A percentile compares a stretch with the other conserved stretches of the same genome.
Conservation (phyloP, 768 basidiomycete genomes). For the Suillus placidus region DNA sequence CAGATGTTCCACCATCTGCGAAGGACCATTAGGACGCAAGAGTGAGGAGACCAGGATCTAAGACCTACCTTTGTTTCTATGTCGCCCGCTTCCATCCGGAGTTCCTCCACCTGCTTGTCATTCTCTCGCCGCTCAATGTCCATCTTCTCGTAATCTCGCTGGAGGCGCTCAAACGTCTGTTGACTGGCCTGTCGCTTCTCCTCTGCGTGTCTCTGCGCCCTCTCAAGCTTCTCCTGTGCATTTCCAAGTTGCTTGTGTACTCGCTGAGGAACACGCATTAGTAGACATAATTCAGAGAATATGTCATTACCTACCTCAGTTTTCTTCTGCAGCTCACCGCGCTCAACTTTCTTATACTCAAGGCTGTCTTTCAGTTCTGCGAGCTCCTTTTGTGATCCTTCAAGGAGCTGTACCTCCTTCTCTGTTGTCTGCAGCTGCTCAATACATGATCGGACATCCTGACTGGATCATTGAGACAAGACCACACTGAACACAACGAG, state of each 20-base stretch:
- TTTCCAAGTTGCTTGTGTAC: constrained; percentile 79
- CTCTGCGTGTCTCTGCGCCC: constrained; percentile 77
- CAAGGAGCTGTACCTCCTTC: constrained; percentile 65
- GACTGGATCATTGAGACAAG: constrained; percentile 9
- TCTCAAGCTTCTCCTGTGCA: constrained; percentile 80
- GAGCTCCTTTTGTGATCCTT: constrained; percentile 66
- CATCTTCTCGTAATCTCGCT: constrained; percentile 82
- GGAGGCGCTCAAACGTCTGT: constrained; percentile 72
- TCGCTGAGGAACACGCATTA: constrained; percentile 50
- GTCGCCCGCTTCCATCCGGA: constrained; percentile 68
- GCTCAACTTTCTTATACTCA: constrained; percentile 75
- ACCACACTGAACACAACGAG: constrained; percentile 11
- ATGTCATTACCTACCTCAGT: constrained; percentile 55
- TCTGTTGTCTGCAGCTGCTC: constrained; percentile 80
- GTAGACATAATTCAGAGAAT: constrained; percentile 2
- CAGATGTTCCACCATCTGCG: constrained; percentile 77
- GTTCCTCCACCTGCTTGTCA: constrained; percentile 77
- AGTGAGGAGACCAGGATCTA: neutral
- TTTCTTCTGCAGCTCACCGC: constrained; percentile 65
- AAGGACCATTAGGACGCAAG: constrained; percentile 3
- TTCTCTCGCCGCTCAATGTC: constrained; percentile 73
- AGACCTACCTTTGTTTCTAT: constrained; percentile 62
- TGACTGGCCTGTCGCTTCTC: constrained; percentile 78
- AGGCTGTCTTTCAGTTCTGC: constrained; percentile 68
- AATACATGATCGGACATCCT: constrained; percentile 74